Evolutionary conservation across 2,329 filamentous ascomycete species (phyloP), one percentile per base, ranked within the genome.

Genomic region (Fusarium aywerte): DNA sequence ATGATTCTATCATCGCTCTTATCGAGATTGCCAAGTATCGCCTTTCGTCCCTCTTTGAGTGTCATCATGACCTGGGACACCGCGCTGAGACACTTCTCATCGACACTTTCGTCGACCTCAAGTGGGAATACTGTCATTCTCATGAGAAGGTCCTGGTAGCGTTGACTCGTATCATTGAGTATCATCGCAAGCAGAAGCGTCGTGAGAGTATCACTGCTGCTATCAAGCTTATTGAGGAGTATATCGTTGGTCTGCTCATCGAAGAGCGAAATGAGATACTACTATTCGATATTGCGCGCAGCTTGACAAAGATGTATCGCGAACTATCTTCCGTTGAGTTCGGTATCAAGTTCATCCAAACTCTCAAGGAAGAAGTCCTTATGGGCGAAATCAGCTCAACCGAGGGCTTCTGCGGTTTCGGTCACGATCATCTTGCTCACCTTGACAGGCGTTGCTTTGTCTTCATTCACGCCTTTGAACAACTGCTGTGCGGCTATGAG

Each of bases 121-220:
- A 53, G 0, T 43, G 18, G 47, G 47, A 57, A 4, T 31, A 21
- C 4, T 53, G 15, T 7, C 21, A 42, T 10, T 53, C 53, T 0
- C 21, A 57, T 0, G 47, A 53, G 9, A 53, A 53, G 5, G 53
- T 57, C 5, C 5, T 57, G 10, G 29, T 53, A 4, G 36, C 47
- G 1, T n/a, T 57, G 1, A 57, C 53, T 5, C 47, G 53, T 7
- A 53, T 57, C 8, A 40, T 53, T 1, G 53, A 57, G 2, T 57
- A 57, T 3, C 53, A 57, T 13, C 53, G 53, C 45, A 57, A 57
- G 12, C 53, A 57, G 9, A 52, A 57, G 15, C 53, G 53, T 25
- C 47, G 29, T 1, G 53, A 42, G 7, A 43, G 53, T 2, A 42
- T 57, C 16, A 35, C 23, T 0, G 12, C 16, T 13, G 47, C 53